Base-by-base conservation (phyloP, 225 moss, liverwort and hornwort genomes). In the Anthoceros angustus region DNA sequence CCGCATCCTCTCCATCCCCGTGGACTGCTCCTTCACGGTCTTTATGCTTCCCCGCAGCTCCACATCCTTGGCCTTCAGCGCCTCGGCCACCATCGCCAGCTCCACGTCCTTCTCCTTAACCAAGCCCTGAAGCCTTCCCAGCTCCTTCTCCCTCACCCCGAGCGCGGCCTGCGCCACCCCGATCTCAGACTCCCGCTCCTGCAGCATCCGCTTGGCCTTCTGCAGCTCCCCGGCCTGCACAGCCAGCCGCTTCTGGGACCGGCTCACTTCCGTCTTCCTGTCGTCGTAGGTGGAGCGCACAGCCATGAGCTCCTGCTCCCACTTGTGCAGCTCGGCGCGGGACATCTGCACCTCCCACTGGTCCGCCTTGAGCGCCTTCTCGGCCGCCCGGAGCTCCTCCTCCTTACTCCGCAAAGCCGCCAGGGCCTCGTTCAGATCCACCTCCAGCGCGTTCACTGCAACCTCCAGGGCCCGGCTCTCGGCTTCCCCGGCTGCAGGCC, bases 231-330 rank as follows among this genome's bases (percentile, higher is more conserved):
- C 43, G 0, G 65, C 69, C 60, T 71, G 66, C 64, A 48, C 40
- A 32, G 49, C 26, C 39, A 75, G 62, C 16, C 71, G 66, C 25
- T 71, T 64, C 39, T 70, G 64, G 10, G 77, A 64, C n/a, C 43
- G 66, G 38, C 32, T 63, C 9, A 83, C 68, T 48, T 79, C 82
- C 42, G 61, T 72, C 40, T 72, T 70, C 64, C 70, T 77, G 40
- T 65, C 65, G 5, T 42, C 16, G 41, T 79, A 79, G 48, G 72
- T 72, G 40, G 65, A 40, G 41, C 68, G 66, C 14, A 72, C 76
- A 9, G 76, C 70, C 68, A 79, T 70, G n/a, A 83, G 65, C 40
- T 79, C 83, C 48, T 67, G 66, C 71, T 83, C 77, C 42, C 74
- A 50, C 24, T 62, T 64, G 39, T 61, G n/a, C 32, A 83, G 63